phyloP scores from a whole-genome alignment of 2,329 filamentous ascomycete species.

The Colletotrichum endophyticum region DNA sequence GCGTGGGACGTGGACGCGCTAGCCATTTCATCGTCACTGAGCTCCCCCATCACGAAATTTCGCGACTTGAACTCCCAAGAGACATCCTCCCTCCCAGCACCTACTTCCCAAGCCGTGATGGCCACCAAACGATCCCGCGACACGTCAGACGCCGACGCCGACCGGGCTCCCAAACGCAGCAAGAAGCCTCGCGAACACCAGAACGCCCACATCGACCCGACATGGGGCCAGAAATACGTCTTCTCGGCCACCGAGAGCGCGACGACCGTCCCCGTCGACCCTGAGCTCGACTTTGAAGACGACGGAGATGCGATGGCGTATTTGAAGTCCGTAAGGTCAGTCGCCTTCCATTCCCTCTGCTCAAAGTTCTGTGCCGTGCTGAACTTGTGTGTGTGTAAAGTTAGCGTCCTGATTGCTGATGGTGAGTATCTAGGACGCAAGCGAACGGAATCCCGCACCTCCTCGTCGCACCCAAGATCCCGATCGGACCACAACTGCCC shows the following conservation, averaged over 20 bases:
- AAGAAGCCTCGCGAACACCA: slow-evolving; percentile 41
- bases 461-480: slow-evolving; percentile 65
- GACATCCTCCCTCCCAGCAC: neutral
- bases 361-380: slow-evolving; percentile 26
- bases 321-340: slow-evolving; percentile 72
- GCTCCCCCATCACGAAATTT: neutral
- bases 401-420: slow-evolving; percentile 44
- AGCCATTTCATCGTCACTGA: neutral
- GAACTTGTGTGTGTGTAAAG: slow-evolving; percentile 20
- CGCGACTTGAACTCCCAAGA: neutral
- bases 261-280: slow-evolving; percentile 50
- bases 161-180: slow-evolving; percentile 24
- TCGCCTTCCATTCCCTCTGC: neutral
- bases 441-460: slow-evolving; percentile 76
- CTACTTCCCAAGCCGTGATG: slow-evolving; percentile 25
- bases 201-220: slow-evolving; percentile 60
- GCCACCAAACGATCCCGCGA: slow-evolving; percentile 37
- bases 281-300: slow-evolving; percentile 71
- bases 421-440: slow-evolving; percentile 69
- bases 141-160: slow-evolving; percentile 32
- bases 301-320: slow-evolving; percentile 73
- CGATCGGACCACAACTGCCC: slow-evolving; percentile 57
- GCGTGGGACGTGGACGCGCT: neutral
- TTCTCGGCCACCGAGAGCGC: slow-evolving; percentile 66
- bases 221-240: slow-evolving; percentile 74